Conservation (phyloP, 2,329 filamentous ascomycete genomes). For the Mariannaea sp. region DNA sequence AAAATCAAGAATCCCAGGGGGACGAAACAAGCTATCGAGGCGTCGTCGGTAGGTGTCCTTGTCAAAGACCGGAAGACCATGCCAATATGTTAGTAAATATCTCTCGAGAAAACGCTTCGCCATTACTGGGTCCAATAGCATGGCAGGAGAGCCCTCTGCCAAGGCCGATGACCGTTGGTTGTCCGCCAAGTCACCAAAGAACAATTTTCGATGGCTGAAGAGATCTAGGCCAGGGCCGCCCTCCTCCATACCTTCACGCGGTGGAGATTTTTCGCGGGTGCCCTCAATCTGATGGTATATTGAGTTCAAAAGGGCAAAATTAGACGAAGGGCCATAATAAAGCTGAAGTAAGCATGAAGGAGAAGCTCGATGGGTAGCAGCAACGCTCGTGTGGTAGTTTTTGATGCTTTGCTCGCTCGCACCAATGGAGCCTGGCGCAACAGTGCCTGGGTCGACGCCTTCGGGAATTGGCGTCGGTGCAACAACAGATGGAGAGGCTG, state of each 20-base stretch:
- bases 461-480: constrained; percentile 27
- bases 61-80: constrained; percentile 43
- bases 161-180: constrained; percentile 36
- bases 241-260: constrained; percentile 38
- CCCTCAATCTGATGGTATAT: constrained; percentile 43
- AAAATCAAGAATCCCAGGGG: constrained; percentile 37
- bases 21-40: constrained; percentile 43
- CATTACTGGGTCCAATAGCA: constrained; percentile 46
- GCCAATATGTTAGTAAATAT: constrained; percentile 48
- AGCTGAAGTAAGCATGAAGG: constrained; percentile 50
- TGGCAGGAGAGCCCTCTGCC: constrained; percentile 34
- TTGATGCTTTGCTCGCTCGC: constrained; percentile 39
- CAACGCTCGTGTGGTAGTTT: constrained; percentile 50
- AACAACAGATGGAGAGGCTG: constrained; percentile 26
- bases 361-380: constrained; percentile 51
- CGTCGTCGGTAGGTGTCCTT: constrained; percentile 43
- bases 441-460: constrained; percentile 9
- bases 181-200: constrained; percentile 45
- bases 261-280: constrained; percentile 28
- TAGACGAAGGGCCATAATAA: constrained; percentile 53
- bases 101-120: constrained; percentile 46
- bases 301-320: constrained; percentile 48
- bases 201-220: constrained; percentile 38
- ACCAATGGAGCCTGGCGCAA: constrained; percentile 18
- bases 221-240: constrained; percentile 40